Evolutionary conservation across 805 yeast genomes (phyloP), one percentile per base, ranked within the genome.

Genomic region (Yamadazyma laniorum): DNA sequence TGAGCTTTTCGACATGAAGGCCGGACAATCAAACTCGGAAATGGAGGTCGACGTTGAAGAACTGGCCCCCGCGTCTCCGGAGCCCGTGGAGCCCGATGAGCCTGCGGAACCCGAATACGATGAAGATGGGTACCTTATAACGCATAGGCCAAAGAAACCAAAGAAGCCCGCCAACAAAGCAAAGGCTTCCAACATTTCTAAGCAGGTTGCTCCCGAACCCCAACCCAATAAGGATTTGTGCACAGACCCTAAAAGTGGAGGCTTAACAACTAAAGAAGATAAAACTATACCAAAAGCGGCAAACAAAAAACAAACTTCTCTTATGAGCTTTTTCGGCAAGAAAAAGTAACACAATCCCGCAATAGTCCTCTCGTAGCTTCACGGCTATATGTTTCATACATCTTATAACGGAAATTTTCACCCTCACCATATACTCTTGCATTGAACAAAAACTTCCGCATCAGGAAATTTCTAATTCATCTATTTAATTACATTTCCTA

Each of bases 101-200:
- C 37, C 39, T 17, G 40, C 37, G 21, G 52, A 43, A 32, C 45
- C 47, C 27, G 42, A 47, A 34, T 59, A 64, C 17, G 81, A 75
- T 44, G 79, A 72, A 26, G 80, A 75, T 37, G 81, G 80, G 1
- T 76, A 66, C 48, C 56, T 72, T 16, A 69, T 74, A 0, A 67
- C 76, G 2, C 58, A 53, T 33, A 55, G 56, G 25, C 56, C 55
- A 49, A 54, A 39, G 51, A 47, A 28, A 30, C 50, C 36, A 21
- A 41, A 40, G 23, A 41, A 44, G 13, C 9, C 30, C 5, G 16
- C 30, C 6, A 33, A 5, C 12, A 34, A 13, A n/a, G 30, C 45
- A 13, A 29, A 34, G 29, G n/a, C n/a, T n/a, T n/a, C n/a, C n/a
- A n/a, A n/a, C n/a, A n/a, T n/a, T n/a, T n/a, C n/a, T n/a, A n/a